Conservation (phyloP, 345 rosid species). For the Brassica cretica region DNA sequence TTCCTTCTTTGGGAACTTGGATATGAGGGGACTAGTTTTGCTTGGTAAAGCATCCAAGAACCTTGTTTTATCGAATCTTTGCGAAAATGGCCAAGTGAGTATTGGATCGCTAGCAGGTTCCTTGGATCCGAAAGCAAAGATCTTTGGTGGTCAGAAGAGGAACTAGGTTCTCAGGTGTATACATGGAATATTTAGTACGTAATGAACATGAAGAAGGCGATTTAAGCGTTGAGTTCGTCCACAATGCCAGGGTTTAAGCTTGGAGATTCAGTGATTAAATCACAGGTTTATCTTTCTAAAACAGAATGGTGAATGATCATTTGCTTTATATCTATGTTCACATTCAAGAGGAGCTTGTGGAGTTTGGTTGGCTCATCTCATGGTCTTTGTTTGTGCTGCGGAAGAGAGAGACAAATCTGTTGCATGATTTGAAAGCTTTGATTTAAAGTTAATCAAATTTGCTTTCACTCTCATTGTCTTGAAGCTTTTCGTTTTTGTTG, state of each 20-base stretch:
- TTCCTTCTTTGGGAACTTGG: slow-evolving; percentile 63
- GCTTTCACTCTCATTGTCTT: slow-evolving; percentile 51
- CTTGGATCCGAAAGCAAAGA: slow-evolving; percentile 49
- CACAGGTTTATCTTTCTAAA: slow-evolving; percentile 54
- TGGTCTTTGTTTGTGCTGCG: slow-evolving; percentile 31
- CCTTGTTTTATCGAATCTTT: slow-evolving; percentile 31
- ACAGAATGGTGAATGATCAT: slow-evolving; percentile 12
- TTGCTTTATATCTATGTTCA: slow-evolving; percentile 1
- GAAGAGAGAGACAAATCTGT: slow-evolving; percentile 43
- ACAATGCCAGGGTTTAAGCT: slow-evolving; percentile 63
- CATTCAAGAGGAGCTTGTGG: slow-evolving; percentile 28
- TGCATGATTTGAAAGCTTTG: slow-evolving; percentile 62
- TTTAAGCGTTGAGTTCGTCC: slow-evolving; percentile 49
- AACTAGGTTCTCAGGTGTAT: slow-evolving; percentile 46
- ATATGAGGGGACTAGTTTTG: slow-evolving; percentile 52
- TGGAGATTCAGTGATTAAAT: slow-evolving; percentile 43
- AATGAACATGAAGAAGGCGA: slow-evolving; percentile 14
- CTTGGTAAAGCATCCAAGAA: slow-evolving; percentile 49
- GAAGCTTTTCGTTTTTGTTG: slow-evolving; percentile 35
- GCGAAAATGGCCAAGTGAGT: slow-evolving; percentile 39
- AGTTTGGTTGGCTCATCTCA: slow-evolving; percentile 45
- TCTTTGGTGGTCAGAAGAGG: slow-evolving; percentile 50
- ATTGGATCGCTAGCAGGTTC: slow-evolving; percentile 49
- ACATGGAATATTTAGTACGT: slow-evolving; percentile 48
- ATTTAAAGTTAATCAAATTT: slow-evolving; percentile 53